phyloP scores from a whole-genome alignment of 371 early-diverging fungal genomes.

The Mortierella sp. region DNA sequence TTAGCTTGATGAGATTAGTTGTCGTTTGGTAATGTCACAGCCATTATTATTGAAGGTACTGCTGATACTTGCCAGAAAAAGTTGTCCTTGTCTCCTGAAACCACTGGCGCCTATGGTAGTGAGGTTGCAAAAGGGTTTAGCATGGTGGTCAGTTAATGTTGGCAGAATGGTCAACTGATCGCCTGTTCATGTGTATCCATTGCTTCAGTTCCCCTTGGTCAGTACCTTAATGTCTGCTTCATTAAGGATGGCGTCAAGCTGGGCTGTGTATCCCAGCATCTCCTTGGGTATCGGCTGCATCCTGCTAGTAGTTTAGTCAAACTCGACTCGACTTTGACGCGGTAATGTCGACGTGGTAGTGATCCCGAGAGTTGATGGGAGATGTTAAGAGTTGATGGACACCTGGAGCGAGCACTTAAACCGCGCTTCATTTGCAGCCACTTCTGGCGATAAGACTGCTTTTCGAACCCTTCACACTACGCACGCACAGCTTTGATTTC shows the following conservation, averaged over 20 bases:
- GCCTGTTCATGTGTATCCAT: not conserved
- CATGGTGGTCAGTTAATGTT: not conserved
- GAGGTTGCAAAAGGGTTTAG: not conserved
- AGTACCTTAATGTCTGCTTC: slow-evolving; percentile 48
- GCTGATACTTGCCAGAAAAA: slow-evolving; percentile 38
- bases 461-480: not conserved
- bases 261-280: slow-evolving; percentile 51
- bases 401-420: not conserved
- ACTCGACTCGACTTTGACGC: slow-evolving; percentile 3
- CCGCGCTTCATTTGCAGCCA: not conserved
- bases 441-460: not conserved
- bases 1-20: not conserved
- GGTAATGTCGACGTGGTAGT: not conserved
- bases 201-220: not conserved
- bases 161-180: not conserved
- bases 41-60: not conserved
- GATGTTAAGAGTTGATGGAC: not conserved
- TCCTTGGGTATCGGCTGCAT: not conserved
- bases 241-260: slow-evolving; percentile 41
- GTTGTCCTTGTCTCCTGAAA: slow-evolving; percentile 24
- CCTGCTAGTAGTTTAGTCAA: not conserved
- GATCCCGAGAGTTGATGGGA: not conserved
- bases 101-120: slow-evolving; percentile 13
- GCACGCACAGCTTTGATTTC: not conserved
- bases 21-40: not conserved